A percentile compares a stretch with the other conserved stretches of the same genome.
Conservation (phyloP, 805 yeast species). For the Dipodascus albidus region DNA sequence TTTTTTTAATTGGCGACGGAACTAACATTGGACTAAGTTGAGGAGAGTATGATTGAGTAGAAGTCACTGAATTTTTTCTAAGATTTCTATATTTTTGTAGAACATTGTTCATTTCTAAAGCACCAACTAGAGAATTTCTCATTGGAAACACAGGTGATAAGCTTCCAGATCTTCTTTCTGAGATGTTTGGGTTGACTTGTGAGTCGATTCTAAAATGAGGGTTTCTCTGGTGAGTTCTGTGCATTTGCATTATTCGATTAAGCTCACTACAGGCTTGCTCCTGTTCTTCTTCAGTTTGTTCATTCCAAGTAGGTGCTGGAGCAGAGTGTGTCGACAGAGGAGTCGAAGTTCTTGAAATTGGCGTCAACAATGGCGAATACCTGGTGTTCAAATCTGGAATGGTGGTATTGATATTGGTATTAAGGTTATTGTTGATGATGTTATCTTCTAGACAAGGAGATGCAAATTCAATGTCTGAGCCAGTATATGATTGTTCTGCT, state of each 20-base stretch:
- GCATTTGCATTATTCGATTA: slow-evolving; percentile 10
- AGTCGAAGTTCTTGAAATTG: not conserved
- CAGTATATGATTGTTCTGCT: not conserved
- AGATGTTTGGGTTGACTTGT: slow-evolving; percentile 1
- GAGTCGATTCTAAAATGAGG: not conserved
- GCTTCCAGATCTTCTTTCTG: not conserved
- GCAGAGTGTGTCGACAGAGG: not conserved
- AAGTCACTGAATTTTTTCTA: not conserved
- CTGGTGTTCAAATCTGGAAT: too few species aligned
- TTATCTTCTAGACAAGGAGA: not conserved
- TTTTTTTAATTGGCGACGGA: not conserved
- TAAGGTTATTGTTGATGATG: too few species aligned
- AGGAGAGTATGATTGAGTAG: not conserved
- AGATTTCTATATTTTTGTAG: not conserved
- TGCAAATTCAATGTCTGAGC: not conserved
- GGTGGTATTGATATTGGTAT: too few species aligned
- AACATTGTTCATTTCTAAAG: slow-evolving; percentile 26
- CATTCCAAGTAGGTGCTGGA: not conserved
- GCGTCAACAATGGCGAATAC: not conserved
- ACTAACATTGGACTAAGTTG: not conserved
- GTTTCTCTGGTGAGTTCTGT: slow-evolving; percentile 4
- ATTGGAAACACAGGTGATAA: slow-evolving; percentile 13
- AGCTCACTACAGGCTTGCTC: slow-evolving; percentile 17
- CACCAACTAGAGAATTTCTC: slow-evolving; percentile 30
- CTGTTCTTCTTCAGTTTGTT: slow-evolving; percentile 8